These are phyloP conservation scores for Grosmannia serpens DNA, from an alignment of 2,329 filamentous ascomycete genomes.

Conservation along the genomic window DNA sequence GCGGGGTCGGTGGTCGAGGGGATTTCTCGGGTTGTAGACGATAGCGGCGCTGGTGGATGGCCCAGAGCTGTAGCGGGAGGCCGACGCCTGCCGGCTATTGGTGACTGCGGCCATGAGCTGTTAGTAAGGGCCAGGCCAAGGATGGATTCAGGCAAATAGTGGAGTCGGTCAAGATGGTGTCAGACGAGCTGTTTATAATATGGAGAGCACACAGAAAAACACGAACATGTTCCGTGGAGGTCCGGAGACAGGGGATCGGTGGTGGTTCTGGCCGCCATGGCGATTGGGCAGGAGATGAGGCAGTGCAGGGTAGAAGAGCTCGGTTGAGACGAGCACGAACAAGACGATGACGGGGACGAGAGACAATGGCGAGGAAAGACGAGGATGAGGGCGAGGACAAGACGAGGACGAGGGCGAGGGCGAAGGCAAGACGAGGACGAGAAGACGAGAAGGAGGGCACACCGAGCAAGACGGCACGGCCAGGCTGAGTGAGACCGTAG, in stretches of 20 bases:
- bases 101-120: neutral
- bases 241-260: neutral
- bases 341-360: neutral
- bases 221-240: neutral
- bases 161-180: neutral
- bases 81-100: neutral
- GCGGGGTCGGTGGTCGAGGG: slow-evolving; percentile 14
- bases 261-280: neutral
- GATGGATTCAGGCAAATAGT: neutral
- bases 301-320: too few relatives aligned
- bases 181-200: neutral
- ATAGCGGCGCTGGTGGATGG: slow-evolving; percentile 14
- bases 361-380: neutral
- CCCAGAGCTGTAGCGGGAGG: neutral
- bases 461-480: neutral
- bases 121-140: neutral
- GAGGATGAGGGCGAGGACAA: neutral
- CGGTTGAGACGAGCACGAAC: neutral
- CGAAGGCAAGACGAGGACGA: neutral
- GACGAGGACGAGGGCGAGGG: neutral
- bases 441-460: neutral
- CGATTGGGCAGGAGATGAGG: neutral
- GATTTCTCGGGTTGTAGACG: slow-evolving; percentile 16
- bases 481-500: neutral
- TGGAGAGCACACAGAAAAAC: too few relatives aligned